Percentiles rank a stretch among this genome's conserved stretches.
These are phyloP conservation scores for Bacidia rubella DNA, from an alignment of 495 filamentous ascomycete species.

Conservation along the genomic window DNA sequence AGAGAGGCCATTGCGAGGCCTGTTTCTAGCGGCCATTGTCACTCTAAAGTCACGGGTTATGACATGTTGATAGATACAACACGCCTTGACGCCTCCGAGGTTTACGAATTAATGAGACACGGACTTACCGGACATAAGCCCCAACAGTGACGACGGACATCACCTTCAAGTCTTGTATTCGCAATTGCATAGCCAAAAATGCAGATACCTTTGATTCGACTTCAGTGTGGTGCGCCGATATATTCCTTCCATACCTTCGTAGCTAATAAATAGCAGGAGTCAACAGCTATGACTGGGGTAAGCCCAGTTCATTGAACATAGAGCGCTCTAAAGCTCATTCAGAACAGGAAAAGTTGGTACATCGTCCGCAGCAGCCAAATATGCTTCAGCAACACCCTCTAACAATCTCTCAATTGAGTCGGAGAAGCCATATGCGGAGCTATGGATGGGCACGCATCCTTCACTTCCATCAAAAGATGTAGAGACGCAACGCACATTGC, in stretches of 20 bases:
- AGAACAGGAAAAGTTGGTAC: slow-evolving; percentile 55
- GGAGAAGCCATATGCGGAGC: slow-evolving; percentile 75
- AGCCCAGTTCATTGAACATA: slow-evolving; percentile 5
- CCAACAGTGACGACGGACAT: too few relatives aligned
- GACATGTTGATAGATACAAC: not conserved
- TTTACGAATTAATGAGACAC: too few relatives aligned
- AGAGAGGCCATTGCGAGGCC: slow-evolving; percentile 25
- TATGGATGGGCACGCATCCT: slow-evolving; percentile 99
- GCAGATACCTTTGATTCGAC: slow-evolving; percentile 73
- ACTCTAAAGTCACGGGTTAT: not conserved
- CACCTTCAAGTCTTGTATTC: too few relatives aligned
- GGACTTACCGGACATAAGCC: too few relatives aligned
- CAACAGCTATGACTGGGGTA: slow-evolving; percentile 98
- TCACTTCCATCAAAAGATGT: slow-evolving; percentile 87
- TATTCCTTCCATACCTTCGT: slow-evolving; percentile 1
- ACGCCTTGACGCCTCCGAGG: too few relatives aligned
- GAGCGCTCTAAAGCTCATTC: slow-evolving; percentile 11
- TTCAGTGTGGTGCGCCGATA: slow-evolving; percentile 66
- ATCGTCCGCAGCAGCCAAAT: slow-evolving; percentile 59
- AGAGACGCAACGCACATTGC: slow-evolving; percentile 67
- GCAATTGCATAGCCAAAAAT: too few relatives aligned
- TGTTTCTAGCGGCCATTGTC: slow-evolving; percentile 29
- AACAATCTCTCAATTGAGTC: slow-evolving; percentile 61
- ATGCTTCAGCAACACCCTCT: slow-evolving; percentile 61
- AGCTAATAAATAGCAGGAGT: slow-evolving; percentile 40